Conservation (phyloP, 192 early-diverging fungal genomes). For the Allomyces macrogynus region DNA sequence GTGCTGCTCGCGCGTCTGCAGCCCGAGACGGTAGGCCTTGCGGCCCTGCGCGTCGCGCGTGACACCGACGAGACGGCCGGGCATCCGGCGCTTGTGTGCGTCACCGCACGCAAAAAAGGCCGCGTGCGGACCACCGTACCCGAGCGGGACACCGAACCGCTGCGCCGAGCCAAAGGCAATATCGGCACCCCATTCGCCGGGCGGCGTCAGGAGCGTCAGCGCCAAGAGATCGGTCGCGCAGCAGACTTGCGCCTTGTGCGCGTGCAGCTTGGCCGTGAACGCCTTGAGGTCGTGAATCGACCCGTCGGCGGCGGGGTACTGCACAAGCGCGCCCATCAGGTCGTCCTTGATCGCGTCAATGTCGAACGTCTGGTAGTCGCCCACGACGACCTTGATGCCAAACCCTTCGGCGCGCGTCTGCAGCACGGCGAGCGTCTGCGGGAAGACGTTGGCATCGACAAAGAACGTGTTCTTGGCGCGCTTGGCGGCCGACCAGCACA, state of each 20-base stretch:
- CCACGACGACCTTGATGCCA: slow-evolving; percentile 74
- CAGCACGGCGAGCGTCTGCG: slow-evolving; percentile 85
- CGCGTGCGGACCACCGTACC: slow-evolving; percentile 97
- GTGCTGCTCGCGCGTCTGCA: slow-evolving; percentile 98
- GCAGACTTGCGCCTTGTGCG: slow-evolving; percentile 57
- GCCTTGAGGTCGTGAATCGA: slow-evolving; percentile 60
- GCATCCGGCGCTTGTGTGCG: slow-evolving; percentile 82
- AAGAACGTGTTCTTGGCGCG: slow-evolving; percentile 75
- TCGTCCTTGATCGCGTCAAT: slow-evolving; percentile 51
- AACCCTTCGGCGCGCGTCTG: slow-evolving; percentile 88
- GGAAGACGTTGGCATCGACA: slow-evolving; percentile 78
- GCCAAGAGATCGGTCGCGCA: slow-evolving; percentile 88
- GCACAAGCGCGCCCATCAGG: slow-evolving; percentile 74
- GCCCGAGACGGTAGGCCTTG: slow-evolving; percentile 74
- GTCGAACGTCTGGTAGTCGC: slow-evolving; percentile 58
- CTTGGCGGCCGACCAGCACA: slow-evolving; percentile 52
- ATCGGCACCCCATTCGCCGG: slow-evolving; percentile 92
- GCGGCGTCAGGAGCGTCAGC: slow-evolving; percentile 71
- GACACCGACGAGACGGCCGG: slow-evolving; percentile 87
- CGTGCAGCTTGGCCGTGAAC: slow-evolving; percentile 59
- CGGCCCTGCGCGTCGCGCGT: slow-evolving; percentile 80
- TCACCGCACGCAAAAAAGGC: slow-evolving; percentile 94
- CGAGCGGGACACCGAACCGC: slow-evolving; percentile 95
- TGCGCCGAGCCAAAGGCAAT: slow-evolving; percentile 96
- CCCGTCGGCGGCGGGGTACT: slow-evolving; percentile 91